Evolutionary conservation across 345 rosid species (phyloP).

Genomic region (Camelina neglecta): DNA sequence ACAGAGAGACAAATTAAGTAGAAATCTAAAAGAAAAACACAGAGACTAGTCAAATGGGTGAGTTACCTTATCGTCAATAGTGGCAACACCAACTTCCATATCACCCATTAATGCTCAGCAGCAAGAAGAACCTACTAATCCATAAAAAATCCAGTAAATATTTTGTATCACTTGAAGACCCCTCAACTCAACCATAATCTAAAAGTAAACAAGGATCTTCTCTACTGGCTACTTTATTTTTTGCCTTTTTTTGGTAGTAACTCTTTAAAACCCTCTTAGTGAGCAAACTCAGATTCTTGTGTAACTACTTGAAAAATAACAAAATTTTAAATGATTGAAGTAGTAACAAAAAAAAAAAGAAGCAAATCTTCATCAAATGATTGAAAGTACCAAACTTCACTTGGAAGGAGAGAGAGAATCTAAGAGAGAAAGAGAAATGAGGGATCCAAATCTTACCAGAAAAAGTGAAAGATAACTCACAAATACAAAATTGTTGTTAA

Average conservation of each 20-base stretch:
- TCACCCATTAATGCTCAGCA: slow-evolving; percentile 60
- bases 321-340: slow-evolving; percentile 27
- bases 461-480: slow-evolving; percentile 40
- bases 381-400: slow-evolving; percentile 17
- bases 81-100: slow-evolving; percentile 53
- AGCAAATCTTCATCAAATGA: slow-evolving; percentile 24
- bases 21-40: neutral
- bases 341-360: slow-evolving; percentile 28
- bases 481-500: slow-evolving; percentile 24
- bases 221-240: slow-evolving; percentile 1
- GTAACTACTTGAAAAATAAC: slow-evolving; percentile 31
- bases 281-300: slow-evolving; percentile 50
- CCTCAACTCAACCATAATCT: slow-evolving; percentile 30
- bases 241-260: slow-evolving; percentile 25
- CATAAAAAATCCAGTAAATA: slow-evolving; percentile 16
- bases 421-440: neutral
- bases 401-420: slow-evolving; percentile 6
- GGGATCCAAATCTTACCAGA: slow-evolving; percentile 38
- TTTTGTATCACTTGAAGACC: neutral
- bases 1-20: slow-evolving; percentile 36
- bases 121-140: slow-evolving; percentile 32
- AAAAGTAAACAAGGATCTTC: slow-evolving; percentile 40
- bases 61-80: slow-evolving; percentile 59
- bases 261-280: slow-evolving; percentile 34
- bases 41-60: slow-evolving; percentile 34